Base-by-base conservation (phyloP, 345 rosid species). In the Sonneratia caseolaris region DNA sequence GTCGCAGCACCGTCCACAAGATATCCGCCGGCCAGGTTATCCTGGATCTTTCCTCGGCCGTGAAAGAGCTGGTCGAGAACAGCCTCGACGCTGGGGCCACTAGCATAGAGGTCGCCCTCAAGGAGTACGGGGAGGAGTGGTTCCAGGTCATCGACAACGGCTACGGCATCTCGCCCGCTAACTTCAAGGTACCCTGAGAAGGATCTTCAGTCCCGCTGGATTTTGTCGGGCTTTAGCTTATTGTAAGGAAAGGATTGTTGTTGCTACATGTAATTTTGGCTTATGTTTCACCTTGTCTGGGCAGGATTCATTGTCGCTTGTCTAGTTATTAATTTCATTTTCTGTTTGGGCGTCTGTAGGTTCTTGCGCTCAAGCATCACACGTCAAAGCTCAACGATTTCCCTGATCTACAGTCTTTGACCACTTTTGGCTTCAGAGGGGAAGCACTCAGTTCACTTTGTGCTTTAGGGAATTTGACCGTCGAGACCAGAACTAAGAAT, bases 71-170 rank as follows among this genome's bases (percentile, higher is more conserved):
- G 22, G 92, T 95, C 16, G 99, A 95, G 79, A 95, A 95, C 82
- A 92, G 99, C 84, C 79, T 95, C 79, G 99, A 95, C 79, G 94
- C 99, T 19, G 97, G 97, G 18, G 98, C 98, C 67, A 87, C 98
- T 70, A 77, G 81, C 81, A 76, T 95, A 64, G 98, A 95, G 80
- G 80, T 95, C 65, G 78, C 85, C 70, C 86, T 95, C 76, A 89
- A 90, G 68, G 98, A 88, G 35, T 82, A 86, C 65, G 99, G 99
- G 11, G 82, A 77, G 75, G 97, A 95, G 70, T 82, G 82, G 67
- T 92, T 93, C 79, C 97, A 92, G 85, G 99, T 95, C 86, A 81
- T 85, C 70, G 99, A 95, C 64, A 95, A 95, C 21, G 99, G 99
- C 36, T 92, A 83, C 69, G 99, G 99, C 76, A 85, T 95, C 75